Base-by-base conservation (phyloP, 208 protist genomes). In the Leishmania arabica region DNA sequence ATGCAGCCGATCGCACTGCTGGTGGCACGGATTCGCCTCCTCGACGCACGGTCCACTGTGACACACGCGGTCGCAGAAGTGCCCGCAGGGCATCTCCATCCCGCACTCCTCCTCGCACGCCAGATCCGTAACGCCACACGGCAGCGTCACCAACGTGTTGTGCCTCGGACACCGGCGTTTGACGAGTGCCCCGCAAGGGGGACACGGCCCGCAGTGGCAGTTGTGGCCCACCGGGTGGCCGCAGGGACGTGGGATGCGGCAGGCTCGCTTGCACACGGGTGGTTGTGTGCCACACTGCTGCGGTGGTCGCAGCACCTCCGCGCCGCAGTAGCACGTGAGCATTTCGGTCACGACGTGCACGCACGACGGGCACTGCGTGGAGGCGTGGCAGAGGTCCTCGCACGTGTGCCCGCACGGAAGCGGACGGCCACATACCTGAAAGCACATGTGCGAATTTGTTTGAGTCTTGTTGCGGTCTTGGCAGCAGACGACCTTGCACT, bases 161-260 rank as follows among this genome's bases (percentile, higher is more conserved):
- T 89, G 89, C 15, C 93, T 86, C 1, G 83, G 83, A 81, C 92
- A 95, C 49, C 54, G 53, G 60, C 81, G 78, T 62, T 69, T n/a
- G 31, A 95, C 91, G 60, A 77, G 86, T 68, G 78, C 77, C 66
- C 69, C 68, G 76, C 93, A 97, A 42, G 89, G 86, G 31, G 91
- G 90, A 78, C 93, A 97, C 42, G 91, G 87, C 60, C 90, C 93
- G 74, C 88, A 93, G 84, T 97, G 93, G 75, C 93, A 97, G n/a
- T n/a, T 64, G 74, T 95, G 91, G 17, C 49, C 68, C 15, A 79
- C 75, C 24, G 70, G 74, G 80, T 97, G 93, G 2, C 84, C 86
- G 64, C 93, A 97, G 8, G 88, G 62, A 15, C 66, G 77, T 54
- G 54, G 19, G 19, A 87, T 42, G 58, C 51, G 69, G 54, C 93